Percentiles rank a stretch among this genome's conserved stretches.
Conservation (phyloP, 768 basidiomycete species). For the Sporobolomyces pararoseus region DNA sequence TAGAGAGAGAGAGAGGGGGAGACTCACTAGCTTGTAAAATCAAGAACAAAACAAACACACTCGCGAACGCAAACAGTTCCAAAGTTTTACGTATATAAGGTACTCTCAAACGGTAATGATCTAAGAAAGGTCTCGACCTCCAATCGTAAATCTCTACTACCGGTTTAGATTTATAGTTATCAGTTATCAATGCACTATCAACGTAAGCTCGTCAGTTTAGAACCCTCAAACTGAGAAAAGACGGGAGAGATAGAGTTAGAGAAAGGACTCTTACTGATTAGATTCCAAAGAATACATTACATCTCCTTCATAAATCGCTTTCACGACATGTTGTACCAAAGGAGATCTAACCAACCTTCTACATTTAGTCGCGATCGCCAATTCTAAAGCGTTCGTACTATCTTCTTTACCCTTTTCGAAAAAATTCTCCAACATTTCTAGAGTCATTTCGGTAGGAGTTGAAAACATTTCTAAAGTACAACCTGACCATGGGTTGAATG, state of each 20-base stretch:
- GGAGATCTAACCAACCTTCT: slow-evolving; percentile 80
- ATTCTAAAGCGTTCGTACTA: slow-evolving; percentile 41
- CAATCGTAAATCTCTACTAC: slow-evolving; percentile 66
- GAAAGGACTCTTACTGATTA: slow-evolving; percentile 1
- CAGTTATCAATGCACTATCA: slow-evolving; percentile 70
- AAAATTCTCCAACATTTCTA: slow-evolving; percentile 61
- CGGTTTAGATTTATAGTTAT: slow-evolving; percentile 77
- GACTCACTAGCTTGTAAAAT: slow-evolving; percentile 23
- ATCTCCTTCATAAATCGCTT: slow-evolving; percentile 71
- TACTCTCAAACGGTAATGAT: slow-evolving; percentile 44
- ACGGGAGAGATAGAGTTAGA: neutral
- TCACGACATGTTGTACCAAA: slow-evolving; percentile 78
- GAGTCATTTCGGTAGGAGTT: slow-evolving; percentile 56
- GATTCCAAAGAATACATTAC: slow-evolving; percentile 49
- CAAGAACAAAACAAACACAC: slow-evolving; percentile 43
- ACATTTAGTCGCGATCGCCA: slow-evolving; percentile 80
- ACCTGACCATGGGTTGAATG: slow-evolving; percentile 80
- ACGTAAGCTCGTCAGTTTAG: slow-evolving; percentile 58
- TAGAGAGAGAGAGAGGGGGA: neutral
- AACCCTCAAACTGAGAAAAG: no score
- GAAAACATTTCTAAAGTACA: slow-evolving; percentile 65
- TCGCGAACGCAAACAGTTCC: slow-evolving; percentile 37
- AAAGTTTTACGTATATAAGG: slow-evolving; percentile 40
- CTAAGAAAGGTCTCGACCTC: slow-evolving; percentile 45
- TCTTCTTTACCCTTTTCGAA: slow-evolving; percentile 42